phyloP scores from a whole-genome alignment of 345 rosid species.

The Brassica cretica region DNA sequence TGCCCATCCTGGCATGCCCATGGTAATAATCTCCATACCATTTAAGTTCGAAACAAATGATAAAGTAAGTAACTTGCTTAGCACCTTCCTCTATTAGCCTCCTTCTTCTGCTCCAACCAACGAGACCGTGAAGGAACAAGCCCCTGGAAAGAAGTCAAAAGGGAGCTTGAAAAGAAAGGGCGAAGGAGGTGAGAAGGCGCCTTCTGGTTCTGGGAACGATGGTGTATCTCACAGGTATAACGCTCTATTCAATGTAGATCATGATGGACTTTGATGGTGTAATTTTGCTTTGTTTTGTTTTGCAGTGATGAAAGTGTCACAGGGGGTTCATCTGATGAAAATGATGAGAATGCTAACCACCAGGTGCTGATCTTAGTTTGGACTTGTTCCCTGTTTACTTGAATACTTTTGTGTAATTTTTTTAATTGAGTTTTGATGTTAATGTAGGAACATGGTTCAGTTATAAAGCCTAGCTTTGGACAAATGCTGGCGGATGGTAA shows the following conservation, averaged over 20 bases:
- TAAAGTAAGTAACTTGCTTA: constrained; percentile 4
- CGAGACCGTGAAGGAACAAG: constrained; percentile 59
- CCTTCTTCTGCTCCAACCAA: constrained; percentile 52
- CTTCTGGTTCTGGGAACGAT: constrained; percentile 92
- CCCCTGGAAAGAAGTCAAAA: constrained; percentile 67
- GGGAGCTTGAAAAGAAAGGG: constrained; percentile 60
- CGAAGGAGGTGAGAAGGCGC: constrained; percentile 59
- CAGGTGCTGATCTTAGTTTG: constrained; percentile 48
- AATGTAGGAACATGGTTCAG: constrained; percentile 53
- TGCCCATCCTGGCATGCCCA: constrained; percentile 81
- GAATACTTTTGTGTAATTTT: neutral
- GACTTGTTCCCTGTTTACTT: neutral
- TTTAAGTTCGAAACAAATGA: neutral
- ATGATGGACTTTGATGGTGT: constrained; percentile 6
- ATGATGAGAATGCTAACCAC: constrained; percentile 64
- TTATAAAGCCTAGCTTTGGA: constrained; percentile 67
- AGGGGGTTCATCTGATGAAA: constrained; percentile 89
- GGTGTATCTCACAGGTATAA: constrained; percentile 74
- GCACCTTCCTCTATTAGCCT: constrained; percentile 40
- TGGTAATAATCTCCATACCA: constrained; percentile 45
- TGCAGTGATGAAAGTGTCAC: constrained; percentile 85
- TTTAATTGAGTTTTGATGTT: constrained; percentile 7
- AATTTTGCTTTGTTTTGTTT: constrained; percentile 28
- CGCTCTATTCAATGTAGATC: neutral
- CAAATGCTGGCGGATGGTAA: constrained; percentile 93